A percentile compares a stretch with the other conserved stretches of the same genome.
Evolutionary conservation across 192 early-diverging fungal genomes (phyloP).

Genomic region (Umbelopsis isabellina): DNA sequence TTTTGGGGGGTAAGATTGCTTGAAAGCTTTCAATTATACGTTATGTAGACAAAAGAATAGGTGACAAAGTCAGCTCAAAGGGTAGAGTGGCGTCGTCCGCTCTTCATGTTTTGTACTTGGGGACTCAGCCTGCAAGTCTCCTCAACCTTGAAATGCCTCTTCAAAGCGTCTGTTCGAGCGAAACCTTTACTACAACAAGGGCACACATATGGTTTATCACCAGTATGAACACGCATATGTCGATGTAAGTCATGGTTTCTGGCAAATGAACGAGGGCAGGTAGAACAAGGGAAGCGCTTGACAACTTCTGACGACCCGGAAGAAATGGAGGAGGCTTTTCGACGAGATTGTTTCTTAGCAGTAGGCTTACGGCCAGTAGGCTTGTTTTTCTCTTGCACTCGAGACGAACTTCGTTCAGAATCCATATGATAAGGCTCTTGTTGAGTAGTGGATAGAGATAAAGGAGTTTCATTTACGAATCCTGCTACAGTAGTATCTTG

Average conservation of each 20-base stretch:
- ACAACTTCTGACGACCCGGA: neutral
- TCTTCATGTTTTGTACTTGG: slow-evolving; percentile 34
- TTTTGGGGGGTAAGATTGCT: no score
- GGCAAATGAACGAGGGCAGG: slow-evolving; percentile 59
- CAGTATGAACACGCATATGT: slow-evolving; percentile 66
- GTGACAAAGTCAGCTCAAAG: neutral
- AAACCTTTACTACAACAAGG: slow-evolving; percentile 67
- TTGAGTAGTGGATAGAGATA: slow-evolving; percentile 1
- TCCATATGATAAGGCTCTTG: neutral
- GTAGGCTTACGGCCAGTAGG: neutral
- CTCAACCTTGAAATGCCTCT: slow-evolving; percentile 60
- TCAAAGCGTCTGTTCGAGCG: slow-evolving; percentile 75
- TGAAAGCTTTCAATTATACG: no score
- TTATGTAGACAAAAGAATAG: no score
- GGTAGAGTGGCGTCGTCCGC: neutral
- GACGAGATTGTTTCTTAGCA: neutral
- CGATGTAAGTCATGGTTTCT: slow-evolving; percentile 80
- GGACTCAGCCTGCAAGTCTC: slow-evolving; percentile 32
- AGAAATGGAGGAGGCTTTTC: neutral
- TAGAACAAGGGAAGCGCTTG: slow-evolving; percentile 9
- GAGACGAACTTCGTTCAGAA: no score
- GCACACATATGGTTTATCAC: slow-evolving; percentile 72
- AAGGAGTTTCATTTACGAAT: slow-evolving; percentile 13
- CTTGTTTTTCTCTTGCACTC: neutral
- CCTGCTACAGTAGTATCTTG: neutral